These are phyloP conservation scores for Citrus hindsii DNA, from an alignment of 345 rosid species.

Conservation along the genomic window DNA sequence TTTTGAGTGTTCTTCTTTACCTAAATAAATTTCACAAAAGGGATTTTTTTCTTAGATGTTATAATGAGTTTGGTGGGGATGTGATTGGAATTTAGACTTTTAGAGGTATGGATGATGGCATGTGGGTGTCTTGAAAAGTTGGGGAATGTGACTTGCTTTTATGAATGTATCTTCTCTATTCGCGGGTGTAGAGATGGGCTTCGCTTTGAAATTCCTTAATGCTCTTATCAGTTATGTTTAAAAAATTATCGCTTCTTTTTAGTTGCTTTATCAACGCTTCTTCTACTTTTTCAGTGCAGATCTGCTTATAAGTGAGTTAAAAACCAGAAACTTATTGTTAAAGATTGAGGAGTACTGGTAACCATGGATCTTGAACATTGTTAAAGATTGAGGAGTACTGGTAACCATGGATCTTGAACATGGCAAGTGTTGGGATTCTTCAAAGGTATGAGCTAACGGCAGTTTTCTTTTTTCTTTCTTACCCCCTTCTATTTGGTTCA, in stretches of 20 bases:
- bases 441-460: constrained; percentile 49
- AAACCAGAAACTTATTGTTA: constrained; percentile 11
- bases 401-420: constrained; percentile 57
- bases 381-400: no score
- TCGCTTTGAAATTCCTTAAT: constrained; percentile 20
- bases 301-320: constrained; percentile 28
- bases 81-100: constrained; percentile 17
- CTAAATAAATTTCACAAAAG: constrained; percentile 7
- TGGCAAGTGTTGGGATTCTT: constrained; percentile 58
- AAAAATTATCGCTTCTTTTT: constrained; percentile 1
- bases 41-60: constrained; percentile 5
- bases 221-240: neutral
- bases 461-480: neutral
- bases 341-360: constrained; percentile 18
- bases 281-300: constrained; percentile 22
- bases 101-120: constrained; percentile 30
- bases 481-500: neutral
- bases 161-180: constrained; percentile 17
- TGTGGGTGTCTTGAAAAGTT: constrained; percentile 39
- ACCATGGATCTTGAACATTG: constrained; percentile 62
- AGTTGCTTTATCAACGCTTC: neutral
- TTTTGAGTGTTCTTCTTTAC: constrained; percentile 6
- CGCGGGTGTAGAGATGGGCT: constrained; percentile 23
- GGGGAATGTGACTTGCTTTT: constrained; percentile 44
- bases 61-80: constrained; percentile 38